Evolutionary conservation across 306 rosid genomes (phyloP).

Genomic region (Boehmeria nivea): DNA sequence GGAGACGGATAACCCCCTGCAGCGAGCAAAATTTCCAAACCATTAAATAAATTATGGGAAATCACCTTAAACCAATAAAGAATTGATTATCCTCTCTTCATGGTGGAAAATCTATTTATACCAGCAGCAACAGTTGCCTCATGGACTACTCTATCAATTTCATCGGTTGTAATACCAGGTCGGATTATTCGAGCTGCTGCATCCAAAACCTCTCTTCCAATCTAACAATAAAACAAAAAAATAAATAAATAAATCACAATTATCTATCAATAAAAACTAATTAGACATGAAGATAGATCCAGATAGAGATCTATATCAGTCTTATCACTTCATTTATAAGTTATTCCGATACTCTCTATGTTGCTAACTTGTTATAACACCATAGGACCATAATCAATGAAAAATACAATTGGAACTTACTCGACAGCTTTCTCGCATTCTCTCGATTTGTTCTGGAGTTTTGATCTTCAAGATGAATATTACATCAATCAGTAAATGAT

Average conservation of each 20-base stretch:
- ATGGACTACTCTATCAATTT: slow-evolving; percentile 85
- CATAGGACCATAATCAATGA: neutral
- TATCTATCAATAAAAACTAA: neutral
- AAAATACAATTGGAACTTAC: slow-evolving; percentile 36
- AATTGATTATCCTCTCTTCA: neutral
- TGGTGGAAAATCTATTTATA: slow-evolving; percentile 23
- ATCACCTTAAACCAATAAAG: slow-evolving; percentile 1
- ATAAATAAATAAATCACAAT: neutral
- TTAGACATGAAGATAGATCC: neutral
- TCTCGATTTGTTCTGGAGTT: slow-evolving; percentile 58
- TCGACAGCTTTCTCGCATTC: slow-evolving; percentile 77
- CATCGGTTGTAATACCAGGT: slow-evolving; percentile 97
- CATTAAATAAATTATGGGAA: slow-evolving; percentile 5
- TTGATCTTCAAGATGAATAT: slow-evolving; percentile 55
- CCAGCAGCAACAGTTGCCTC: slow-evolving; percentile 92
- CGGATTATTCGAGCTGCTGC: slow-evolving; percentile 74
- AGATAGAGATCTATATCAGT: too few species aligned
- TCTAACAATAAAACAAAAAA: slow-evolving; percentile 24
- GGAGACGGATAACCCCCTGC: slow-evolving; percentile 97
- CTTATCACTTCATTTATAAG: too few species aligned
- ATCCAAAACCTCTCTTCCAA: slow-evolving; percentile 87
- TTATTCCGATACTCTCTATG: too few species aligned
- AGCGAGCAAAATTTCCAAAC: slow-evolving; percentile 15
- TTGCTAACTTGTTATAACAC: too few species aligned
- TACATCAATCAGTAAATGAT: neutral